Evolutionary conservation across 768 basidiomycete genomes (phyloP).

Genomic region (Rhizopogon rudus): DNA sequence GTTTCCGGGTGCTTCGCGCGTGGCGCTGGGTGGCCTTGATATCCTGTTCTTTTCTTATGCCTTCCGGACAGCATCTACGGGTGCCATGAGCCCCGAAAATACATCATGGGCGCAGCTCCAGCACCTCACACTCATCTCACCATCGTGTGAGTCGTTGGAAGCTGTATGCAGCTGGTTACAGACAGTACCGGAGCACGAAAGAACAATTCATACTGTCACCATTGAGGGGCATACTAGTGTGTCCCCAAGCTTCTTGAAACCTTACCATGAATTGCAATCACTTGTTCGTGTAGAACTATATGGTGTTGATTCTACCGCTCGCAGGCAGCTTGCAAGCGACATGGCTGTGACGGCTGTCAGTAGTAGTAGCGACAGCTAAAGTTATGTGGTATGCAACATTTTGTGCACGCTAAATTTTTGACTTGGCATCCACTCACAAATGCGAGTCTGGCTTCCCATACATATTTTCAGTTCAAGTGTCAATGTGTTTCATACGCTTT

Average conservation of each 20-base stretch:
- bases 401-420: not conserved
- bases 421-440: too few relatives aligned
- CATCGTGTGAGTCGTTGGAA: not conserved
- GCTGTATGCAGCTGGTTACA: not conserved
- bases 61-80: not conserved
- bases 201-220: not conserved
- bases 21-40: constrained; percentile 16
- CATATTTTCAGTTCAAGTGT: too few relatives aligned
- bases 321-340: not conserved
- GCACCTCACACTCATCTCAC: not conserved
- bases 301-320: not conserved
- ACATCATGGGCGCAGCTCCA: not conserved
- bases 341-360: not conserved
- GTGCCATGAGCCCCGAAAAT: not conserved
- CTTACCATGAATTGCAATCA: not conserved
- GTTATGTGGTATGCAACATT: not conserved
- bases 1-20: constrained; percentile 10
- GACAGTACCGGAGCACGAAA: not conserved
- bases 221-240: not conserved
- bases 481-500: too few relatives aligned
- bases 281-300: not conserved
- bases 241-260: not conserved
- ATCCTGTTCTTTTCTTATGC: constrained; percentile 15
- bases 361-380: not conserved
- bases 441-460: too few relatives aligned